Base-by-base conservation (phyloP, 1,139 yeast genomes). In the Yamadazyma trypodendri region DNA sequence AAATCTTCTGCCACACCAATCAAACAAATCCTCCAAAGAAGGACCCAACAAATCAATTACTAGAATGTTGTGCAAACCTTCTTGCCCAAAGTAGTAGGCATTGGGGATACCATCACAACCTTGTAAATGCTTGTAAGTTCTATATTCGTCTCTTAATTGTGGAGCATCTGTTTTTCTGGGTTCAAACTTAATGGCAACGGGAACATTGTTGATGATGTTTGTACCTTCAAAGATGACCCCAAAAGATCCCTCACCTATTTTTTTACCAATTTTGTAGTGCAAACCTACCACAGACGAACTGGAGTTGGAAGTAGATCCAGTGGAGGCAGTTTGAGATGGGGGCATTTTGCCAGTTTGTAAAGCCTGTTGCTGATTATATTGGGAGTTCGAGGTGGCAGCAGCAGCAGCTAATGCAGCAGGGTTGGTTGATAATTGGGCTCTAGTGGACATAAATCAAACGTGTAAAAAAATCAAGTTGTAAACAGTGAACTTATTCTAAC, bases 81-180 rank as follows among this genome's bases (percentile, higher is more conserved):
- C 98, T 61, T 92, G 97, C 40, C 98, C 98, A 62, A 89, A 92
- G 64, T 88, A 92, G 65, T 90, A 90, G 27, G 95, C 97, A 56
- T 82, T 85, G 31, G 98, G 98, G 42, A 92, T 86, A 27, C 97
- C 97, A 39, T 70, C 77, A 37, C 71, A 63, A 35, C 94, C 95
- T 45, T 82, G 87, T 44, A 92, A 75, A 40, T 85, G 84, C 58
- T 87, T 85, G 64, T 92, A 92, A 29, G 97, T 89, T 54, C 96
- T 74, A 63, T 88, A 92, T 61, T 92, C 98, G 57, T 92, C 97
- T 54, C 96, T 79, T 45, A 92, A 75, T 63, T 92, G 98, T 6
- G 98, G 98, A 5, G 97, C 96, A 54, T 92, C 97, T n/a, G 94
- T 81, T 56, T 89, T 87, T 51, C 97, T 75, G 20, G 96, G 96